phyloP scores from a whole-genome alignment of 371 early-diverging fungal species.

The Lichtheimia ornata region DNA sequence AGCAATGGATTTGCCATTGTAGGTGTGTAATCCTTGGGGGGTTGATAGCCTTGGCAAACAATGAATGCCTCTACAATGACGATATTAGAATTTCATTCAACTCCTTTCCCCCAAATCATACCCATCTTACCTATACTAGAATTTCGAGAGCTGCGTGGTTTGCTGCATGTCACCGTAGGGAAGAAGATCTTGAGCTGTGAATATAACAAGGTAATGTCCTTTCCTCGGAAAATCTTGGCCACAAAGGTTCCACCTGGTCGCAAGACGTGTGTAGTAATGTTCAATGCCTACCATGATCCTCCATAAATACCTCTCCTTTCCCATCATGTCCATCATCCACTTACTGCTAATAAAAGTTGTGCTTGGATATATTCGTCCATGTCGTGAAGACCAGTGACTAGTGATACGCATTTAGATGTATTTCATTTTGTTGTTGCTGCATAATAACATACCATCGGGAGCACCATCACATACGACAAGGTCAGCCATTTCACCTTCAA shows the following conservation, averaged over 20 bases:
- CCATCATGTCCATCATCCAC: neutral
- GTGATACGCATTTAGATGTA: neutral
- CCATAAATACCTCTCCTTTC: neutral
- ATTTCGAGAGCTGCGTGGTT: constrained; percentile 95
- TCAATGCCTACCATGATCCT: constrained; percentile 67
- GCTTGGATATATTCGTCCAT: constrained; percentile 99
- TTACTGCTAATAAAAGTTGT: constrained; percentile 87
- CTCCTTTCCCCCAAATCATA: neutral
- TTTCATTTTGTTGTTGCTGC: no score
- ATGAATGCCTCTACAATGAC: constrained; percentile 81
- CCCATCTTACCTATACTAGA: constrained; percentile 74
- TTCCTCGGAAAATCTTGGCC: constrained; percentile 96
- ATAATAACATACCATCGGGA: constrained; percentile 79
- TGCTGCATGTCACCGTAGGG: constrained; percentile 83
- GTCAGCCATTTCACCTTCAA: constrained; percentile 90
- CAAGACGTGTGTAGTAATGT: constrained; percentile 92
- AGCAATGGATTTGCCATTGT: constrained; percentile 89
- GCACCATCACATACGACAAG: constrained; percentile 98
- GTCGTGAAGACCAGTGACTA: constrained; percentile 97
- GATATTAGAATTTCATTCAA: neutral
- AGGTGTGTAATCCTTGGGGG: constrained; percentile 82
- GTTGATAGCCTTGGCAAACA: constrained; percentile 87
- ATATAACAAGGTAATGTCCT: constrained; percentile 87
- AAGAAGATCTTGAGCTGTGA: constrained; percentile 94
- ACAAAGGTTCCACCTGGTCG: constrained; percentile 92